phyloP scores from a whole-genome alignment of 257 asterid species.

The Jasminum sambac region DNA sequence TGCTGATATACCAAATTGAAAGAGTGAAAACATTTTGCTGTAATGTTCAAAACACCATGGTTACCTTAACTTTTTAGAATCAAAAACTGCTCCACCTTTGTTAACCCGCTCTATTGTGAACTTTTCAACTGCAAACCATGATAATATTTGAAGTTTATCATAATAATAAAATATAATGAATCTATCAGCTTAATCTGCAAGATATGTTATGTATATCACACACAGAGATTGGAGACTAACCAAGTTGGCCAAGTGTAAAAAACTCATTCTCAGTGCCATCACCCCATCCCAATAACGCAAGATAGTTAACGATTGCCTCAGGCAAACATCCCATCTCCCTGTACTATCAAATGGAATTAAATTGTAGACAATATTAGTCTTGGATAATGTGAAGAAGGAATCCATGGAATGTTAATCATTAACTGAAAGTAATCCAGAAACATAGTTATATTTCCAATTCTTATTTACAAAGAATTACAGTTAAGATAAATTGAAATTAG shows the following conservation, averaged over 20 bases:
- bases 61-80: constrained; percentile 85
- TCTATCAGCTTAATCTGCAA: constrained; percentile 28
- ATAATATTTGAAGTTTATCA: constrained; percentile 20
- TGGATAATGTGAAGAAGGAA: constrained; percentile 16
- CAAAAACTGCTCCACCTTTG: constrained; percentile 90
- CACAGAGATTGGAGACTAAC: constrained; percentile 44
- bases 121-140: constrained; percentile 62
- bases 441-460: not conserved
- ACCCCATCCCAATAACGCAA: constrained; percentile 97
- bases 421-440: not conserved
- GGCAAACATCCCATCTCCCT: constrained; percentile 92
- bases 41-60: constrained; percentile 3
- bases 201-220: constrained; percentile 19
- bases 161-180: constrained; percentile 1
- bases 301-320: constrained; percentile 89
- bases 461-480: constrained; percentile 3
- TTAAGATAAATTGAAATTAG: constrained; percentile 5
- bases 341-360: constrained; percentile 55
- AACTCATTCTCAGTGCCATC: constrained; percentile 96
- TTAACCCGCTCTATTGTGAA: constrained; percentile 93
- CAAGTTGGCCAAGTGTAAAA: constrained; percentile 79
- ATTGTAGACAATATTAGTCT: constrained; percentile 22
- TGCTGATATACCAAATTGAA: constrained; percentile 10
- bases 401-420: constrained; percentile 13
- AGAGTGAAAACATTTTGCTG: constrained; percentile 3